Evolutionary conservation across 768 basidiomycete genomes (phyloP), one percentile per base, ranked within the genome.

Genomic region (Candolleomyces eurysporus): DNA sequence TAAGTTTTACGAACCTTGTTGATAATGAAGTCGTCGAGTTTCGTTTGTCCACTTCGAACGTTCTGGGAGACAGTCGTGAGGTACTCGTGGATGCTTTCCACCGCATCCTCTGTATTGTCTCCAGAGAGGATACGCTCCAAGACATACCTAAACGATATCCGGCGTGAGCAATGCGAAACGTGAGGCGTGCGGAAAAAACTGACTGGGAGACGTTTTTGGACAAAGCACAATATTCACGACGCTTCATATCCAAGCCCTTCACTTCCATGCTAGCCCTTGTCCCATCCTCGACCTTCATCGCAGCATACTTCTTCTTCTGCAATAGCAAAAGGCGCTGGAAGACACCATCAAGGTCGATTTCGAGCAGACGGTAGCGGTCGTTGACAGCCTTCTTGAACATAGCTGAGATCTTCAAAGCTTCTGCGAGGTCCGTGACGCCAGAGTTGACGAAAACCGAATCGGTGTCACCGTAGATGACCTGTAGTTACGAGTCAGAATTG

Each of bases 251-350:
- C 22, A 99, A 78, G 74, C 97, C 97, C 69, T 99, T 99, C 73
- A 99, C 80, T 69, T 99, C 97, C 1, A 85, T 91, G 14, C 84
- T 86, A 0, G 91, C 90, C 60, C 84, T 82, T 0, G 83, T 82
- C 30, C 87, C 87, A 64, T 94, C 92, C 67, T 95, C 93, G 46
- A 98, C 87, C 76, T 97, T 98, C 72, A 98, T 80, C 0, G 97
- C 97, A 0, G 97, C 97, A 66, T 99, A 99, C 75, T 99, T 98
- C 81, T 99, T 99, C 84, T 99, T 99, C 70, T 98, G 96, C 58
- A 99, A 76, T 11, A 99, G 83, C 2, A 99, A 76, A 46, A 99
- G 80, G 0, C 97, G 86, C 69, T 96, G 87, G 79, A 99, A 99
- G 40, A 98, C 84, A 3, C 91, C 87, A 68, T 99, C 96, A 16